Evolutionary conservation across 192 early-diverging fungal genomes (phyloP), one percentile per base, ranked within the genome.

Genomic region (Cetraspora pellucida): DNA sequence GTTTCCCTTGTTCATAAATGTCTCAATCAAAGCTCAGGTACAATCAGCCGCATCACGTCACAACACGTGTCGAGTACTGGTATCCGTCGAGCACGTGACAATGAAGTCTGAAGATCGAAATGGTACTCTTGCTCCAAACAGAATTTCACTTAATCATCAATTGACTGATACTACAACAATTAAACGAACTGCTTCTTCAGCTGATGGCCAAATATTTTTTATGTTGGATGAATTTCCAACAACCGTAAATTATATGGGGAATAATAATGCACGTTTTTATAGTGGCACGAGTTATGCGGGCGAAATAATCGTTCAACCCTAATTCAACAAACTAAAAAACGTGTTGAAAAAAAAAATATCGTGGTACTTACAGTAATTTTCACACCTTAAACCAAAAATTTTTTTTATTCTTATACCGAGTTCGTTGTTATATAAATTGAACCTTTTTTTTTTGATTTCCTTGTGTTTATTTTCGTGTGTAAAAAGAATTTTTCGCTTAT

Each of bases 1-100:
- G 30, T 84, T 84, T 44, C 82, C 82, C 21, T 63, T 84, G 8
- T 84, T 84, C 67, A 55, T 84, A 13, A 80, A 84, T 66, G 78
- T 80, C 17, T 47, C 60, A 44, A 79, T 84, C 45, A 57, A 77
- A 30, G 78, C 72, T 21, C 74, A 76, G 25, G 58, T 27, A 16
- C 25, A 23, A 21, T 60, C 25, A 27, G 57, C 78, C 45, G 28
- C 45, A 58, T 23, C 13, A 4, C 44, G 37, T 7, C n/a, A 60
- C 58, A 46, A 31, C 44, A 67, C 65, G 21, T 67, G 65, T 31
- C 37, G 37, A n/a, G 65, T 67, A 11, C 31, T 67, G 19, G 65
- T 67, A 23, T 30, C 43, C n/a, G 44, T 67, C 43, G 65, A 67
- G 31, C 31, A 45, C 37, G 65, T 46, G 65, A 37, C 65, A n/a